Conservation (phyloP, 345 rosid genomes). For the Microcos paniculata region DNA sequence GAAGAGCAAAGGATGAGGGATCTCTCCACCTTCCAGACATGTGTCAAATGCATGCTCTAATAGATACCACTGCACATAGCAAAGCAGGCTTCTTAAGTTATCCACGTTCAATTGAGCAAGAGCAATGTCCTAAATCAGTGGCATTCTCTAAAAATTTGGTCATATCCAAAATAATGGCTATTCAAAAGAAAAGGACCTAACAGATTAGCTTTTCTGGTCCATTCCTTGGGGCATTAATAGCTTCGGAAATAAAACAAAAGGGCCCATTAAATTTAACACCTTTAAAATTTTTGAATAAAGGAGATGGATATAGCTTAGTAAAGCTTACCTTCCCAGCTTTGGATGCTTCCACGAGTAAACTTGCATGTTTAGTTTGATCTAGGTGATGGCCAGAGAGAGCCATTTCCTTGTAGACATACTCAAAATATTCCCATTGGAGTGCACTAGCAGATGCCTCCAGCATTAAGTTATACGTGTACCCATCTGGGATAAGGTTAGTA, state of each 20-base stretch:
- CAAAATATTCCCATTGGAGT: slow-evolving; percentile 91
- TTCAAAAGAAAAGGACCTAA: not conserved
- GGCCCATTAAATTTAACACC: not conserved
- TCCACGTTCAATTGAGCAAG: not conserved
- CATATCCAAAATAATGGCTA: not conserved
- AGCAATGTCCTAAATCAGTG: not conserved
- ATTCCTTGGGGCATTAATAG: not conserved
- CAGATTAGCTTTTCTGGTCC: not conserved
- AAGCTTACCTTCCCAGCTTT: slow-evolving; percentile 76
- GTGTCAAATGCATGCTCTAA: slow-evolving; percentile 84
- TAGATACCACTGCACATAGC: slow-evolving; percentile 60
- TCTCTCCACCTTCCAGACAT: slow-evolving; percentile 78
- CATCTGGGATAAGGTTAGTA: slow-evolving; percentile 48
- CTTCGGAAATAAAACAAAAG: not conserved
- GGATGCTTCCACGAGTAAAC: slow-evolving; percentile 70
- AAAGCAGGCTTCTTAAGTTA: slow-evolving; percentile 8
- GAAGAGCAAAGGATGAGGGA: slow-evolving; percentile 61
- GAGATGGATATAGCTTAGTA: slow-evolving; percentile 23
- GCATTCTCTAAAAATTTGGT: not conserved
- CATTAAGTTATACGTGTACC: slow-evolving; percentile 75
- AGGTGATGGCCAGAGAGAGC: slow-evolving; percentile 60
- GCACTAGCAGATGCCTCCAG: slow-evolving; percentile 83
- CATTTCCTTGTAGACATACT: slow-evolving; percentile 80
- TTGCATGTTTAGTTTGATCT: slow-evolving; percentile 63
- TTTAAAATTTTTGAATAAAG: not conserved